phyloP scores from a whole-genome alignment of 108 stramenopile species.

The Skeletonema grethae region DNA sequence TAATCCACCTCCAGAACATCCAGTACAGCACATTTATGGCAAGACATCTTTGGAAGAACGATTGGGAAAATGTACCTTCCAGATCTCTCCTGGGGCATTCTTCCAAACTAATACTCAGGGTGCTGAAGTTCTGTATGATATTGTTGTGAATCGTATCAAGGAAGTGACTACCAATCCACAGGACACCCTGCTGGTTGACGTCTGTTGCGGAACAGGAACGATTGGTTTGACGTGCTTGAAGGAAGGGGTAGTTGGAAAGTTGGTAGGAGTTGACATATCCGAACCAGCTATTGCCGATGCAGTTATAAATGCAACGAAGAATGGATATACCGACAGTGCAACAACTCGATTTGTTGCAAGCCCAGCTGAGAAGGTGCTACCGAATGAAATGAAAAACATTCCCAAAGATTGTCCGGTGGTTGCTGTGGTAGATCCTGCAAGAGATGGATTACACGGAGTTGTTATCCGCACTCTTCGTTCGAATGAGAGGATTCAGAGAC shows the following conservation, averaged over 20 bases:
- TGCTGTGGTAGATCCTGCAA: constrained; percentile 93
- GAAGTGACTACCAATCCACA: constrained; percentile 54
- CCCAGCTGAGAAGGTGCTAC: constrained; percentile 72
- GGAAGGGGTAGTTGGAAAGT: constrained; percentile 68
- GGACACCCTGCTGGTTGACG: constrained; percentile 73
- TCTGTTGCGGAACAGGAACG: constrained; percentile 96
- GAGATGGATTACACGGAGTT: constrained; percentile 85
- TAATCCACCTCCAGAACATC: constrained; percentile 74
- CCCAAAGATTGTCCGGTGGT: constrained; percentile 50
- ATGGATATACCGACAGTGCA: constrained; percentile 27
- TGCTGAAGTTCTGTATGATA: constrained; percentile 83
- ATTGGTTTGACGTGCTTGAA: constrained; percentile 87
- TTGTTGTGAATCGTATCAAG: constrained; percentile 74
- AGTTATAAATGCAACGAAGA: constrained; percentile 68
- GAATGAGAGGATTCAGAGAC: constrained; percentile 66
- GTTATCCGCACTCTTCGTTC: constrained; percentile 77
- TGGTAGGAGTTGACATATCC: constrained; percentile 89
- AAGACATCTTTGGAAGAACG: constrained; percentile 66
- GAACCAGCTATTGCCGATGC: constrained; percentile 91
- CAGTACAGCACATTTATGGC: constrained; percentile 85
- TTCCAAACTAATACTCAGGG: constrained; percentile 93
- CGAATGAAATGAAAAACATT: constrained; percentile 51
- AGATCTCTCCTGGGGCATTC: constrained; percentile 93
- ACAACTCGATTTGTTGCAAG: constrained; percentile 71
- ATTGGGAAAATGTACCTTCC: constrained; percentile 81